phyloP scores from a whole-genome alignment of 768 basidiomycete species.

The Tephrocybe sp. region DNA sequence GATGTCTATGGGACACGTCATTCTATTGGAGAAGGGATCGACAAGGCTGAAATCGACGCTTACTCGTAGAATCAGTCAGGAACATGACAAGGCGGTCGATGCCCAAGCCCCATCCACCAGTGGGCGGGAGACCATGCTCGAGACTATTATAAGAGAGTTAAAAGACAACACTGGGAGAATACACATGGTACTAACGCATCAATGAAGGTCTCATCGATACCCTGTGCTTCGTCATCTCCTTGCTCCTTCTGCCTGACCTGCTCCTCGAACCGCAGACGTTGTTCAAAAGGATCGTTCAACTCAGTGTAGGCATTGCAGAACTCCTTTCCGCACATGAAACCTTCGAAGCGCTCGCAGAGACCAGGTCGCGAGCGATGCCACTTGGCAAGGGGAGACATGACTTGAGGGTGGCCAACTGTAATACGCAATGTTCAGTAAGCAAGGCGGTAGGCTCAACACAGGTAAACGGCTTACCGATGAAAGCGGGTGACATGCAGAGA shows the following conservation, averaged over 20 bases:
- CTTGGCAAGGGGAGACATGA: conserved; percentile 99
- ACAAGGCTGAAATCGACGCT: conserved; percentile 21
- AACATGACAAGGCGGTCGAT: conserved; percentile 99
- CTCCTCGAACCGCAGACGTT: conserved; percentile 94
- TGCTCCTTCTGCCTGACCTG: conserved; percentile 92
- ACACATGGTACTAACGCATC: conserved; percentile 70
- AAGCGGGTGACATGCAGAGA: conserved; percentile 93
- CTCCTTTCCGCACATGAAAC: conserved; percentile 97
- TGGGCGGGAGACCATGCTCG: conserved; percentile 96
- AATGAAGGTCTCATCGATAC: conserved; percentile 93
- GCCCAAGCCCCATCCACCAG: conserved; percentile 96
- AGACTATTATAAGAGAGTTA: conserved; percentile 48
- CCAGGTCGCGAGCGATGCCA: conserved; percentile 97
- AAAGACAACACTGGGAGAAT: conserved; percentile 6
- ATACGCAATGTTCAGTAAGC: conserved; percentile 8
- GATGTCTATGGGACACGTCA: conserved; percentile 59
- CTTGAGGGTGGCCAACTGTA: conserved; percentile 94
- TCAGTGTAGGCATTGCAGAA: conserved; percentile 99
- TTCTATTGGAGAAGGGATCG: neutral
- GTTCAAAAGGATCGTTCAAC: conserved; percentile 98
- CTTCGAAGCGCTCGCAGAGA: conserved; percentile 98
- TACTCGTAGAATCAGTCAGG: conserved; percentile 93
- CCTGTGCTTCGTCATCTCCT: conserved; percentile 98
- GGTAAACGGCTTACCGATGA: conserved; percentile 65
- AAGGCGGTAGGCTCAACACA: neutral